A percentile compares a stretch with the other conserved stretches of the same genome.
phyloP scores from a whole-genome alignment of 148 eudicot species.

The Drosera capensis region DNA sequence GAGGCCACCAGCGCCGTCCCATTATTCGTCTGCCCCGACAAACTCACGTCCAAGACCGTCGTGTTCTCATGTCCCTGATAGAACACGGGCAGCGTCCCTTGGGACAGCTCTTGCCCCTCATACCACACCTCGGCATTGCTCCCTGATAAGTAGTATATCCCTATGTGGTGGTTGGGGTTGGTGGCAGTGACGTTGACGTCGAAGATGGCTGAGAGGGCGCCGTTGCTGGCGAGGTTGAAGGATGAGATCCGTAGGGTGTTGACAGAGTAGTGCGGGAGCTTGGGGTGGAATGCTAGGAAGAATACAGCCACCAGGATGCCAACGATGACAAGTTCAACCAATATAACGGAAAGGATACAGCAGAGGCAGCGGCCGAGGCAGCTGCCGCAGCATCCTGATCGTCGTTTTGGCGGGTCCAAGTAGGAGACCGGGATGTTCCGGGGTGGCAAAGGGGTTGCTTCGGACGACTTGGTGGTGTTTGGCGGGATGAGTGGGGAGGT shows the following conservation, averaged over 20 bases:
- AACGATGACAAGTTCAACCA: conserved; percentile 7
- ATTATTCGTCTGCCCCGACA: conserved; percentile 39
- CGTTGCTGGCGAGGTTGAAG: neutral
- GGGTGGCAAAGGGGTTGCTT: neutral
- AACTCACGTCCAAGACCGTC: conserved; percentile 28
- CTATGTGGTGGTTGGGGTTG: neutral
- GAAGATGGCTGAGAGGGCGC: neutral
- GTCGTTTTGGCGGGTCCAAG: neutral
- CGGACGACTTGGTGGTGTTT: neutral
- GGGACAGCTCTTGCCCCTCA: conserved; percentile 28
- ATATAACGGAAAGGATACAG: conserved; percentile 12
- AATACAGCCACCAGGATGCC: neutral
- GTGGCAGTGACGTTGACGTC: neutral
- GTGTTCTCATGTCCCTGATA: conserved; percentile 24
- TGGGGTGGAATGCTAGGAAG: neutral
- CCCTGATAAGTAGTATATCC: neutral
- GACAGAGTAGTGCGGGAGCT: neutral
- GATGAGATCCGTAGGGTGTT: neutral
- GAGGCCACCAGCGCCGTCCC: conserved; percentile 25
- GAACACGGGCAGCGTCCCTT: conserved; percentile 10
- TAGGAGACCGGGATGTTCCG: conserved; percentile 1
- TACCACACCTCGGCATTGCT: neutral
- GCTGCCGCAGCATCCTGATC: no score
- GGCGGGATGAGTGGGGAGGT: conserved; percentile 6
- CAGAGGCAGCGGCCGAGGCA: conserved; percentile 15